These are phyloP conservation scores for Mycena epipterygia DNA, from an alignment of 768 basidiomycete genomes.

Conservation along the genomic window DNA sequence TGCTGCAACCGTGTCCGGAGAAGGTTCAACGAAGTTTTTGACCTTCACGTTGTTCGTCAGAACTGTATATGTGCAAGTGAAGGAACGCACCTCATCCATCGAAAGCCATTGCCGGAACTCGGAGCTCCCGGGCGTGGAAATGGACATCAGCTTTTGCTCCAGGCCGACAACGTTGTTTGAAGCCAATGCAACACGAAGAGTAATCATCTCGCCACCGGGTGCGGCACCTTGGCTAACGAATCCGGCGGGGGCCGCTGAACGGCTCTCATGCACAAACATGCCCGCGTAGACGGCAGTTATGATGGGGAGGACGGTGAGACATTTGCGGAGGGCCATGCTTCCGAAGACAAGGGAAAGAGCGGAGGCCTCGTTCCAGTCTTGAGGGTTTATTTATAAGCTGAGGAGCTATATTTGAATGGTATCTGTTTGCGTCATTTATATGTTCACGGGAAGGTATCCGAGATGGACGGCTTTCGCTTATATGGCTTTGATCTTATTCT, in stretches of 20 bases:
- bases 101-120: slow-evolving; percentile 5
- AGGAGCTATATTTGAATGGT: no score
- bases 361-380: not conserved
- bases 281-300: not conserved
- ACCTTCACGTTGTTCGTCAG: not conserved
- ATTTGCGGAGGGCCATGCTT: not conserved
- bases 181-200: slow-evolving; percentile 1
- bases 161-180: slow-evolving; percentile 11
- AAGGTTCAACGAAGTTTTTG: slow-evolving; percentile 2
- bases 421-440: no score
- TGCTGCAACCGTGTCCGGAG: not conserved
- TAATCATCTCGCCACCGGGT: not conserved
- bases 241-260: not conserved
- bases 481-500: no score
- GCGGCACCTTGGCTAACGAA: slow-evolving; percentile 8
- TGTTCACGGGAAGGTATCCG: no score
- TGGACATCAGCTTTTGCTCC: slow-evolving; percentile 11
- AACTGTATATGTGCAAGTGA: not conserved
- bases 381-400: not conserved
- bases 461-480: no score
- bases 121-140: no score
- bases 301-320: not conserved
- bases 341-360: not conserved
- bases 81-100: not conserved
- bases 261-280: slow-evolving; percentile 12